A percentile compares a stretch with the other conserved stretches of the same genome.
phyloP scores from a whole-genome alignment of 2,329 filamentous ascomycete genomes.

The Colletotrichum trifolii region DNA sequence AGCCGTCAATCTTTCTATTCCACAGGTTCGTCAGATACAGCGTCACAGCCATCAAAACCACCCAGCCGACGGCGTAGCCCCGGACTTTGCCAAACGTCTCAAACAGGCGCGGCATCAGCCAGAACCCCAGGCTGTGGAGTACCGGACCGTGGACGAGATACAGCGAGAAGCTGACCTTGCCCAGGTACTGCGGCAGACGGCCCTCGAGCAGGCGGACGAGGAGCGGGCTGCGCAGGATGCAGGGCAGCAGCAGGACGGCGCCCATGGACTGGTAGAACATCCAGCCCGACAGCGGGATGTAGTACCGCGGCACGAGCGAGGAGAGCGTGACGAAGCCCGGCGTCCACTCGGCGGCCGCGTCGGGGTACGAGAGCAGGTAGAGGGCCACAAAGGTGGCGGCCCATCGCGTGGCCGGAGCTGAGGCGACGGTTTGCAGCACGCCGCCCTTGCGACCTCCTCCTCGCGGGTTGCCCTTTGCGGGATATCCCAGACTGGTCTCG shows the following conservation, averaged over 20 bases:
- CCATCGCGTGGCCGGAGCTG: conserved; percentile 42
- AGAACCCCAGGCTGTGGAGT: conserved; percentile 43
- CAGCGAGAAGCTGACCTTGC: conserved; percentile 53
- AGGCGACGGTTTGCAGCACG: conserved; percentile 29
- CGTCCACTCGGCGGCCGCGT: conserved; percentile 51
- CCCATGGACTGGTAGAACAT: conserved; percentile 53
- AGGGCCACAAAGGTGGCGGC: conserved; percentile 45
- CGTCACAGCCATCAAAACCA: conserved; percentile 44
- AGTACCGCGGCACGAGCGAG: conserved; percentile 49
- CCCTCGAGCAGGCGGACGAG: conserved; percentile 46
- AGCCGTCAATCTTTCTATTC: conserved; percentile 49
- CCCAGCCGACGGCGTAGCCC: conserved; percentile 48
- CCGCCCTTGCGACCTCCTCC: conserved; percentile 2
- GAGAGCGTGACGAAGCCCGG: conserved; percentile 50
- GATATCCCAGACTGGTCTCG: conserved; percentile 36
- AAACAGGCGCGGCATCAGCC: conserved; percentile 52
- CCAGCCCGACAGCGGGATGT: conserved; percentile 50
- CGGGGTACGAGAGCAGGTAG: conserved; percentile 53
- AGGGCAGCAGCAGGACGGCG: conserved; percentile 49
- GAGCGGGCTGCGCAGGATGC: conserved; percentile 46
- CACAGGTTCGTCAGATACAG: conserved; percentile 50
- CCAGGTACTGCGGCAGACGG: conserved; percentile 49
- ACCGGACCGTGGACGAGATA: conserved; percentile 52
- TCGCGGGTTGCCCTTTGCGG: conserved; percentile 23
- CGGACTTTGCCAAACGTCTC: conserved; percentile 46